Evolutionary conservation across 495 filamentous ascomycete species (phyloP).

Genomic region (Penicillium canariense): DNA sequence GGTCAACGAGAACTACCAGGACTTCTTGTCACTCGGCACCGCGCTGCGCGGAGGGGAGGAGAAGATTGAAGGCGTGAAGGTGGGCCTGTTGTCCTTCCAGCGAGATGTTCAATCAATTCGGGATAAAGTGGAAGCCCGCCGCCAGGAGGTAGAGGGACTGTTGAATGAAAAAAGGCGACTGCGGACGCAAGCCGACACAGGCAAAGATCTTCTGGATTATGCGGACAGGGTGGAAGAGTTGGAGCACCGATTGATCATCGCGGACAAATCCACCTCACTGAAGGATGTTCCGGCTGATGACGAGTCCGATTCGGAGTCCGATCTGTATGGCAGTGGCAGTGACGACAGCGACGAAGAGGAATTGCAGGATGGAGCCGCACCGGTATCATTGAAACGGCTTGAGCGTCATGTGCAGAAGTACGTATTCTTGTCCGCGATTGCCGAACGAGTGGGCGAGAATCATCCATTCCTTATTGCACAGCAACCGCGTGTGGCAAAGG

Average conservation of each 20-base stretch:
- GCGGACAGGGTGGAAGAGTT: constrained; percentile 69
- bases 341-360: constrained; percentile 55
- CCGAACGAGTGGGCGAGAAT: constrained; percentile 49
- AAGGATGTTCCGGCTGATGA: constrained; percentile 6
- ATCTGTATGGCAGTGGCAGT: constrained; percentile 45
- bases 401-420: constrained; percentile 58
- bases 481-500: constrained; percentile 52
- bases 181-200: constrained; percentile 52
- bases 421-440: constrained; percentile 50
- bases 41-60: constrained; percentile 86
- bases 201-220: constrained; percentile 66
- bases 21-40: constrained; percentile 79
- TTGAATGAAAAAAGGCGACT: constrained; percentile 55
- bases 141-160: constrained; percentile 51
- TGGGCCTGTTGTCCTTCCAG: constrained; percentile 80
- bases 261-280: constrained; percentile 18
- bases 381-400: constrained; percentile 51
- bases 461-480: constrained; percentile 67
- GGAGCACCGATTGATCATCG: constrained; percentile 66
- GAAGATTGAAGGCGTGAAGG: constrained; percentile 84
- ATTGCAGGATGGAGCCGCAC: constrained; percentile 41
- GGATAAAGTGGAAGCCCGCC: constrained; percentile 51
- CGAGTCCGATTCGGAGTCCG: constrained; percentile 38
- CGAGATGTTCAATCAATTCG: constrained; percentile 67
- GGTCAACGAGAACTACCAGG: constrained; percentile 89